Base-by-base conservation (phyloP, 768 basidiomycete genomes). In the Leucocoprinus sp. region DNA sequence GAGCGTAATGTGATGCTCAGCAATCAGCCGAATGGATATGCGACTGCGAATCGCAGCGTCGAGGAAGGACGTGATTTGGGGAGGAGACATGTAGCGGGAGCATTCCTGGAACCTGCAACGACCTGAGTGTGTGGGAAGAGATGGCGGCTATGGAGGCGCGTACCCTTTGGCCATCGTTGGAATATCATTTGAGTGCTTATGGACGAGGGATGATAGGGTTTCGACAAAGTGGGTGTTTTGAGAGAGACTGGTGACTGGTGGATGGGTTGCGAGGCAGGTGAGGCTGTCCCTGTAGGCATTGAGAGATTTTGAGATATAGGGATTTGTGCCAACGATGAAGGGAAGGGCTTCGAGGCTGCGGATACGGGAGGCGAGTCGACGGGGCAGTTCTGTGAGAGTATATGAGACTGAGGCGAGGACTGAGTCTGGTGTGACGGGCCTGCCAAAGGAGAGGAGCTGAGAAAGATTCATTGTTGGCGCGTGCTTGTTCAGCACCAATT, bases 161-260 rank as follows among this genome's bases (percentile, higher is more conserved):
- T 51, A 82, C 88, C 91, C 91, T 64, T 90, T 91, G 2, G 91
- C 90, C 76, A 93, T 77, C 11, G 83, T 84, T 1, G 90, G 90
- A 40, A 93, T 88, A 59, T 93, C 92, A 62, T 93, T 84, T 1
- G 84, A 74, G 58, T 93, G 91, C 43, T 73, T 70, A 49, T 77
- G 75, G 3, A 93, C 89, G 15, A 93, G 64, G 27, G 71, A 68
- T 34, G 78, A 75, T n/a, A 93, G 68, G 50, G 78, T 70, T 40
- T 75, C 69, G 0, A 82, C 75, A 53, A 93, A 91, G 12, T 61
- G 59, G 4, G 69, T 68, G 52, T 93, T 93, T 50, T 88, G 81
- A 43, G 78, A 72, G 19, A 88, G 66, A 15, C 71, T 81, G 23
- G 64, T 74, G 43, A 91, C 76, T 1, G 70, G 65, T 5, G 81